Evolutionary conservation across 75 land plant genomes (phyloP).

Genomic region (Sequoiadendron giganteum): DNA sequence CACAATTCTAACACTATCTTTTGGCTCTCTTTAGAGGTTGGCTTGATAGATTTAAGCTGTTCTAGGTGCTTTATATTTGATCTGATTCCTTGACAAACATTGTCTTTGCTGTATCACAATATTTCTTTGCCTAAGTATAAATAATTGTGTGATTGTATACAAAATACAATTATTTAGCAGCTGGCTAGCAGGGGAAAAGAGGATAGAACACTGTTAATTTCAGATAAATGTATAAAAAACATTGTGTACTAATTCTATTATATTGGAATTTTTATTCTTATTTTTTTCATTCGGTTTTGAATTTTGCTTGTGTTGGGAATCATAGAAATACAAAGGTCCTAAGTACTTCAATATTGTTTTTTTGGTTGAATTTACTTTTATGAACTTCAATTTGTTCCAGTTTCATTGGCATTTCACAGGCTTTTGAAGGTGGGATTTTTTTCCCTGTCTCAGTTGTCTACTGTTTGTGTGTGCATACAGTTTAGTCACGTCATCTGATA

Average conservation of each 20-base stretch:
- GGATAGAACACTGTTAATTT: background rate
- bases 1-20: too few relatives aligned
- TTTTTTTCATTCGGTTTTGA: background rate
- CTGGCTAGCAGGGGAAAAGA: background rate
- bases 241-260: background rate
- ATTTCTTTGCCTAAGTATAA: background rate
- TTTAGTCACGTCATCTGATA: background rate
- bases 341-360: background rate
- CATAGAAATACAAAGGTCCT: background rate
- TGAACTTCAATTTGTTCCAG: background rate
- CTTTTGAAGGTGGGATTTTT: background rate
- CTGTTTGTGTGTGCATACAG: background rate
- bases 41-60: background rate
- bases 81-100: background rate
- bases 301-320: background rate
- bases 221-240: background rate
- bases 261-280: background rate
- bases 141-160: background rate
- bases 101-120: background rate
- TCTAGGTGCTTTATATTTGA: constrained; percentile 7
- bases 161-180: background rate
- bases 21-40: background rate
- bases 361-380: background rate
- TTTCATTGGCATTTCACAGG: background rate
- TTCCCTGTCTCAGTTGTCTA: background rate